These are phyloP conservation scores for Parastagonospora avenae DNA, from an alignment of 2,329 filamentous ascomycete genomes.

Conservation along the genomic window DNA sequence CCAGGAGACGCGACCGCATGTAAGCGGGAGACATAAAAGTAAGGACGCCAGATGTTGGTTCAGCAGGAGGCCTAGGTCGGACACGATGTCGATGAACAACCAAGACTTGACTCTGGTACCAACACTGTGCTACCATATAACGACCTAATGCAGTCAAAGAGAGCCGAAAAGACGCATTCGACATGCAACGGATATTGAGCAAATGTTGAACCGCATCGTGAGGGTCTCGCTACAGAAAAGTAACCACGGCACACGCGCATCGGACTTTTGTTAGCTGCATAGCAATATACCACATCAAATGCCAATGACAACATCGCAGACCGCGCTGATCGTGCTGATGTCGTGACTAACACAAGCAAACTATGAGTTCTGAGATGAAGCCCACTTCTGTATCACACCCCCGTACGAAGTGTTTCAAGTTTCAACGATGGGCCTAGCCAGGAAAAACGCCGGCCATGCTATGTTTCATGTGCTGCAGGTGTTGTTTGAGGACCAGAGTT, in stretches of 20 bases:
- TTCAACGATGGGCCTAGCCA: constrained; percentile 2
- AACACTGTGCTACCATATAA: constrained; percentile 32
- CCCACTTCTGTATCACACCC: neutral
- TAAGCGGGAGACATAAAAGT: constrained; percentile 45
- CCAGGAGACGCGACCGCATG: constrained; percentile 79
- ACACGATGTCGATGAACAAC: neutral
- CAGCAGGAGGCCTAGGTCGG: neutral
- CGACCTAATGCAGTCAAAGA: constrained; percentile 31
- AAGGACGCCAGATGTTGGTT: neutral
- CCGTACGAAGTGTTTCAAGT: neutral
- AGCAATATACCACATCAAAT: constrained; percentile 2
- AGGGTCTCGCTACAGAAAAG: constrained; percentile 2
- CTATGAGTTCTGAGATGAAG: neutral
- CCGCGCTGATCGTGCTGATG: neutral
- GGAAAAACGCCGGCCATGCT: neutral
- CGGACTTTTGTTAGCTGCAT: constrained; percentile 7
- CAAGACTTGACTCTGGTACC: neutral
- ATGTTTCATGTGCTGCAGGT: constrained; percentile 2
- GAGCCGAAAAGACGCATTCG: neutral
- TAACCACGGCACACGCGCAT: constrained; percentile 3
- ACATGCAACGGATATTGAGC: constrained; percentile 4
- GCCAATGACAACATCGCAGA: neutral
- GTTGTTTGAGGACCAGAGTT: constrained; percentile 3
- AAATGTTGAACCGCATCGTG: constrained; percentile 2
- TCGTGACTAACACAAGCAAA: neutral